Base-by-base conservation (phyloP, 2,329 filamentous ascomycete genomes). In the Coleophoma cylindrospora region DNA sequence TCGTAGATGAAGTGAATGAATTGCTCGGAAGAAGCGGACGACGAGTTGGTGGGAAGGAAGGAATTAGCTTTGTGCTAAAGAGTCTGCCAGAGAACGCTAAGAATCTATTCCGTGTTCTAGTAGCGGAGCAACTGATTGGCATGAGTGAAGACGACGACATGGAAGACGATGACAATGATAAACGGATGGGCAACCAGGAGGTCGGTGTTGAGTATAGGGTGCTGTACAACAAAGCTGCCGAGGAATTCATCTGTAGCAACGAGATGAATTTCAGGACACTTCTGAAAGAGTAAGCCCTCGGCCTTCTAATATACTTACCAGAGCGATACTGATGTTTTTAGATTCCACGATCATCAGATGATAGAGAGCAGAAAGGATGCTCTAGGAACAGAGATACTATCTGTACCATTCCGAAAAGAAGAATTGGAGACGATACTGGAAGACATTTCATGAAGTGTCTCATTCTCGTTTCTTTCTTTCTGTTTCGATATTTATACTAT, bases 311-410 rank as follows among this genome's bases (percentile, higher is more conserved):
- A 47, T 7, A 13, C 4, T 27, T 34, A 27, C 36, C 17, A 2
- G 2, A 47, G 34, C 12, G 38, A 19, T 51, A 45, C 62, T 69
- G 53, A 73, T 65, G 48, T 50, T n/a, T 17, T 40, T 47, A 87
- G 84, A 68, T 94, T 99, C 67, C 90, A 96, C 65, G 94, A 99
- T 63, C 94, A 99, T 72, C 90, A 96, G 64, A 97, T 99, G 83
- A 87, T 99, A 55, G 89, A 89, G 49, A 95, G 88, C 54, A 82
- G 84, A 54, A 92, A 92, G 64, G 92, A 99, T 66, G 79, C 81
- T 0, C 74, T 91, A 50, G 94, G 94, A 3, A 91, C 87, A 2
- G 94, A 97, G 66, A 73, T 94, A 47, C 69, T 99, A 43, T 87
- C 88, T 57, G 81, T 96, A 13, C 94, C 94, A 0, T 90, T 97